These are phyloP conservation scores for Monilinia vaccinii-corymbosi DNA, from an alignment of 2,329 filamentous ascomycete species.

Conservation along the genomic window DNA sequence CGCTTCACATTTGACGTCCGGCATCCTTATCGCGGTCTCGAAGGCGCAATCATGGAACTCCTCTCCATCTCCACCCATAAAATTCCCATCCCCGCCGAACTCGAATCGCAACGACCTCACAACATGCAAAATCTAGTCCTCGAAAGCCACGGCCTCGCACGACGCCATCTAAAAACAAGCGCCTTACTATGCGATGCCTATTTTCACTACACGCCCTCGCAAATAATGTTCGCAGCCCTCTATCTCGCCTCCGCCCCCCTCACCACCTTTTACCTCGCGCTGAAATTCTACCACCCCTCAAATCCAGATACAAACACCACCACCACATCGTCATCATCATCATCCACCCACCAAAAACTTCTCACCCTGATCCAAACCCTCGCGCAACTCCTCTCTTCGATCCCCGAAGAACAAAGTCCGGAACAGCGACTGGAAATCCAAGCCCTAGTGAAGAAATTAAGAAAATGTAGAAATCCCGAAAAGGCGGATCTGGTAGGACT, in stretches of 20 bases:
- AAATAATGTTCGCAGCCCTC: conserved; percentile 82
- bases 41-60: conserved; percentile 79
- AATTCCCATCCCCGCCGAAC: neutral
- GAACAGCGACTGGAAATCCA: conserved; percentile 41
- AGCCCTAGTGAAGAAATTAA: conserved; percentile 59
- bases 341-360: neutral
- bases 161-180: conserved; percentile 66
- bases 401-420: conserved; percentile 16
- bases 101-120: conserved; percentile 10
- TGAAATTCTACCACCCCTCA: conserved; percentile 21
- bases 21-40: conserved; percentile 80
- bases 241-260: conserved; percentile 64
- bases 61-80: conserved; percentile 16
- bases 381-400: neutral
- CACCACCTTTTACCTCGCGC: conserved; percentile 25
- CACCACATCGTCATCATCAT: no score
- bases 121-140: conserved; percentile 36
- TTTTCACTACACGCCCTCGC: conserved; percentile 88
- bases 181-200: conserved; percentile 90
- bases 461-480: conserved; percentile 64
- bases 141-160: conserved; percentile 62
- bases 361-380: neutral
- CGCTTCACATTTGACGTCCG: conserved; percentile 89
- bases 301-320: neutral
- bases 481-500: conserved; percentile 62